Percentiles rank a stretch among this genome's conserved stretches.
Evolutionary conservation across 495 filamentous ascomycete genomes (phyloP).

Genomic region (Amniculicola lignicola): DNA sequence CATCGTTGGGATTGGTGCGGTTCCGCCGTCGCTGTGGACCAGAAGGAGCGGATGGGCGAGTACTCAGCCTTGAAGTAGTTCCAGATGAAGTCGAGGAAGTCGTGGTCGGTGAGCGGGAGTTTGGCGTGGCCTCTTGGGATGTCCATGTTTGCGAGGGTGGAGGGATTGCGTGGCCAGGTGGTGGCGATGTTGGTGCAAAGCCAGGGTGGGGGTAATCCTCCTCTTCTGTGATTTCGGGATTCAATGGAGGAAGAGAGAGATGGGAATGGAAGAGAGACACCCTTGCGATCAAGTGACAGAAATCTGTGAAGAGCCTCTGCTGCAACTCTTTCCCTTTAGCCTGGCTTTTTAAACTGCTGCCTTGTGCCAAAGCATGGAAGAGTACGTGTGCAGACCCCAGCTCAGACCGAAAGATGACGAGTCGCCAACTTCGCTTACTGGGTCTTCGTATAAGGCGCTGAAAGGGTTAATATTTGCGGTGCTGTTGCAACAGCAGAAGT

Average conservation of each 20-base stretch:
- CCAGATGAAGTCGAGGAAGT: slow-evolving; percentile 31
- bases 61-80: slow-evolving; percentile 35
- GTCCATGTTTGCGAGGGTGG: slow-evolving; percentile 12
- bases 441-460: no score
- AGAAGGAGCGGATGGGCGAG: slow-evolving; percentile 32
- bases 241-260: neutral
- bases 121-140: slow-evolving; percentile 32
- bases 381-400: slow-evolving; percentile 13
- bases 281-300: neutral
- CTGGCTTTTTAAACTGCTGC: slow-evolving; percentile 15
- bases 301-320: neutral
- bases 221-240: neutral
- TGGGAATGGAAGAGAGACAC: neutral
- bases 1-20: slow-evolving; percentile 25
- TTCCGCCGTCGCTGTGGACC: slow-evolving; percentile 24
- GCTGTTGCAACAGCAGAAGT: no score
- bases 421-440: no score
- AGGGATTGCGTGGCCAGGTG: neutral
- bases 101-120: slow-evolving; percentile 22
- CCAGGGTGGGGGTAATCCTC: neutral
- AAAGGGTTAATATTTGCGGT: no score
- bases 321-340: neutral
- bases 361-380: slow-evolving; percentile 8
- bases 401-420: no score
- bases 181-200: neutral